A percentile compares a stretch with the other conserved stretches of the same genome.
These are phyloP conservation scores for Ehretia macrophylla DNA, from an alignment of 257 asterid species.

Conservation along the genomic window DNA sequence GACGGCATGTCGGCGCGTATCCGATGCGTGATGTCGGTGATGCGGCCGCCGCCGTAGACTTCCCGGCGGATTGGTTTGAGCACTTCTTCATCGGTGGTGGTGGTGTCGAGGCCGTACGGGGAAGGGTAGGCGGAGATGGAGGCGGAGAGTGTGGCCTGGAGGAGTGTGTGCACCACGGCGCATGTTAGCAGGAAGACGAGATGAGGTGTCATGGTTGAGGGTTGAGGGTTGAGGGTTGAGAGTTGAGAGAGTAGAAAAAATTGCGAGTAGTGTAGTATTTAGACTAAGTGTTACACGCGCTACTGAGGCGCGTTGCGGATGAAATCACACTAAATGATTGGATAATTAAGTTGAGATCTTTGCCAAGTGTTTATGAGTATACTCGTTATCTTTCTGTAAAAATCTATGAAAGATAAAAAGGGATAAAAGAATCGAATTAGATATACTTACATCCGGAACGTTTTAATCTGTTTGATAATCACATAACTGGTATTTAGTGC, in stretches of 20 bases:
- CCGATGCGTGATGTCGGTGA: constrained; percentile 79
- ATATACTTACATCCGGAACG: no score
- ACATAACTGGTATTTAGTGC: no score
- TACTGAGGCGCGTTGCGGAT: no score
- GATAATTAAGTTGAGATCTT: no score
- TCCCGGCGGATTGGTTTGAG: constrained; percentile 69
- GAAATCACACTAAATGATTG: no score
- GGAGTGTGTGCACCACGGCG: constrained; percentile 20
- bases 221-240: not conserved
- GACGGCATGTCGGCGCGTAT: constrained; percentile 63
- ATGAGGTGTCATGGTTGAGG: not conserved
- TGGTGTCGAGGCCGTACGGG: constrained; percentile 51
- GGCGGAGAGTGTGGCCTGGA: constrained; percentile 20
- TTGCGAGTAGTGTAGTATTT: not conserved
- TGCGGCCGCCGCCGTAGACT: constrained; percentile 76
- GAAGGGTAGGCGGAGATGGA: constrained; percentile 62
- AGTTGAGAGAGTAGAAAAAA: no score
- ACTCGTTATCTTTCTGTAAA: no score
- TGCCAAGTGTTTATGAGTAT: no score
- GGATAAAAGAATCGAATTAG: no score
- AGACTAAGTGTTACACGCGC: not conserved
- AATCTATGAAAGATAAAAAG: no score
- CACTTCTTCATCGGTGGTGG: constrained; percentile 15
- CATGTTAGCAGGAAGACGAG: constrained; percentile 26
- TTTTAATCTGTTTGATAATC: no score